These are phyloP conservation scores for Xylaria flabelliformis DNA, from an alignment of 495 filamentous ascomycete genomes.

Conservation along the genomic window DNA sequence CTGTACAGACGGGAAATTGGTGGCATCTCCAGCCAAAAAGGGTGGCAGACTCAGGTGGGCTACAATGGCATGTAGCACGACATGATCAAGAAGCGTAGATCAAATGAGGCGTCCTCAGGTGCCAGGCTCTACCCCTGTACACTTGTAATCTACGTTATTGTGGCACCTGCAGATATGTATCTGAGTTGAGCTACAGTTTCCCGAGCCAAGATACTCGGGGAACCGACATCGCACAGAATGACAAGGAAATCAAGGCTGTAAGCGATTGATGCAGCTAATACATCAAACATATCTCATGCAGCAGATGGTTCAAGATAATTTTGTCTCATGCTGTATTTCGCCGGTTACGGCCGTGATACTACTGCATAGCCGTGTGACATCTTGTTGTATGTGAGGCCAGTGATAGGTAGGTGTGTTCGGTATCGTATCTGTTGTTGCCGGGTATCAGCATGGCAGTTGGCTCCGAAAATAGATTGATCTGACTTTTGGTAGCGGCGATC, in stretches of 20 bases:
- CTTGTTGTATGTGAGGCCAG: background rate
- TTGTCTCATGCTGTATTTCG: background rate
- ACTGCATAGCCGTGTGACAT: background rate
- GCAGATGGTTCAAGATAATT: no score
- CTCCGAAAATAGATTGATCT: background rate
- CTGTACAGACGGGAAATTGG: no score
- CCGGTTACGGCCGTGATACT: background rate
- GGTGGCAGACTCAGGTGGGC: no score
- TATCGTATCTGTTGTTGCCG: background rate
- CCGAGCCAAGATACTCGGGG: background rate
- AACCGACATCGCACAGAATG: background rate
- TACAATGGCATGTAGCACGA: background rate
- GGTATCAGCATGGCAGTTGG: background rate
- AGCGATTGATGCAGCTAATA: background rate
- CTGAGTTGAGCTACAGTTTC: background rate
- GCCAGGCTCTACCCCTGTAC: background rate
- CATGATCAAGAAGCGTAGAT: background rate
- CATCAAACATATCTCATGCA: background rate
- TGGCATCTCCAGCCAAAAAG: no score
- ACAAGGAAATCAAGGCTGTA: background rate
- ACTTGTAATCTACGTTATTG: background rate
- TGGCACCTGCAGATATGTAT: slow-evolving; percentile 5
- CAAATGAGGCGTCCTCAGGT: background rate
- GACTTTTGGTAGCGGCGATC: background rate
- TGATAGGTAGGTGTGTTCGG: background rate